phyloP scores from a whole-genome alignment of 192 early-diverging fungal genomes.

The Backusella macrospora region DNA sequence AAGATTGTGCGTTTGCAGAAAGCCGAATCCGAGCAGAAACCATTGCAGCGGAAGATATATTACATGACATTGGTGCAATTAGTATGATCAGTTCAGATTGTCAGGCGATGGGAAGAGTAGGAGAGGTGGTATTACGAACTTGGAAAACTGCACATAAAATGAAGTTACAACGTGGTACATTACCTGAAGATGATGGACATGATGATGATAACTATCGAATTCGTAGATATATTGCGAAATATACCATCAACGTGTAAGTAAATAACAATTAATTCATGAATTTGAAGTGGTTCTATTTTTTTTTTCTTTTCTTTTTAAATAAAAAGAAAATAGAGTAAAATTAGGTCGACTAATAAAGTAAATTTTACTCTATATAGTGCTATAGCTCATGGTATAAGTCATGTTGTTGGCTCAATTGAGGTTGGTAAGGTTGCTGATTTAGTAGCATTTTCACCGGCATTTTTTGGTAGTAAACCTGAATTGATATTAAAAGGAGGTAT shows the following conservation, averaged over 20 bases:
- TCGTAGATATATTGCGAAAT: constrained; percentile 91
- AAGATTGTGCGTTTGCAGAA: constrained; percentile 96
- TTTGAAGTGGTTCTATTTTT: neutral
- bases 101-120: constrained; percentile 95
- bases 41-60: constrained; percentile 93
- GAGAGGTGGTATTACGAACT: constrained; percentile 86
- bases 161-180: constrained; percentile 76
- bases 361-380: constrained; percentile 55
- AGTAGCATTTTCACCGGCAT: constrained; percentile 78
- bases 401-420: constrained; percentile 91
- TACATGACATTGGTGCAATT: constrained; percentile 94
- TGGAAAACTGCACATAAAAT: constrained; percentile 97
- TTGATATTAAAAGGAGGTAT: constrained; percentile 89
- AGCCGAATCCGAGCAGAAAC: constrained; percentile 94
- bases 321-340: neutral
- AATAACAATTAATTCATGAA: no score
- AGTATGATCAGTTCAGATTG: constrained; percentile 90
- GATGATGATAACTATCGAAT: constrained; percentile 86
- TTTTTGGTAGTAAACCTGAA: constrained; percentile 88
- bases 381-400: constrained; percentile 83
- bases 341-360: neutral
- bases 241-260: constrained; percentile 92
- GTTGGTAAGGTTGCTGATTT: constrained; percentile 92
- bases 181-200: constrained; percentile 50
- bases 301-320: neutral